These are phyloP conservation scores for Sarocladium kiliense DNA, from an alignment of 2,329 filamentous ascomycete species.

Conservation along the genomic window DNA sequence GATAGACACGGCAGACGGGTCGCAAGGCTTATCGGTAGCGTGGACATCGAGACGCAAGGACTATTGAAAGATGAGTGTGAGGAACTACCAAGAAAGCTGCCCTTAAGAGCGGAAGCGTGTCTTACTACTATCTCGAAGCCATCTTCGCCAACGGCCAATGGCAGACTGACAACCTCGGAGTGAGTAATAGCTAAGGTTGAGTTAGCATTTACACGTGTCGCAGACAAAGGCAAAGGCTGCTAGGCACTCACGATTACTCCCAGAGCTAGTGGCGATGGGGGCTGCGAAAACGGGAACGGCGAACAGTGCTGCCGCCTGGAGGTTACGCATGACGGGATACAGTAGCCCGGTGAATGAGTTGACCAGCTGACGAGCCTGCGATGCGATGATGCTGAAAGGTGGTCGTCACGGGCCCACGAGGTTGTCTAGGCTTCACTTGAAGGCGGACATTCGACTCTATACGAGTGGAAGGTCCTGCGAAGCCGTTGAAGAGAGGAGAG, in stretches of 20 bases:
- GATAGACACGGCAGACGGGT: slow-evolving; percentile 17
- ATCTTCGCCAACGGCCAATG: slow-evolving; percentile 15
- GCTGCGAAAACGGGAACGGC: neutral
- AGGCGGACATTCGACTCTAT: neutral
- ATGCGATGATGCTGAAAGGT: neutral
- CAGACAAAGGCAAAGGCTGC: neutral
- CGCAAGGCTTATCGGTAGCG: slow-evolving; percentile 40
- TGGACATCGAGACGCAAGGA: slow-evolving; percentile 39
- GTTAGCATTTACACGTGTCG: neutral
- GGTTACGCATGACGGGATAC: slow-evolving; percentile 1
- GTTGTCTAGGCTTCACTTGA: neutral
- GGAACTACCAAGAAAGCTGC: neutral
- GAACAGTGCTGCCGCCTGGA: slow-evolving; percentile 1
- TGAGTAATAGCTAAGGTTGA: slow-evolving; percentile 10
- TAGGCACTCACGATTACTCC: neutral
- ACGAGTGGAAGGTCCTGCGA: neutral
- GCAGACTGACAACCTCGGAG: slow-evolving; percentile 15
- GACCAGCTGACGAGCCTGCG: neutral
- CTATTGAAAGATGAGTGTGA: slow-evolving; percentile 14
- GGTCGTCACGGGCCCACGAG: neutral
- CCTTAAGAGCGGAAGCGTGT: neutral
- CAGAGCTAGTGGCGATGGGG: neutral
- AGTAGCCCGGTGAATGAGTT: neutral
- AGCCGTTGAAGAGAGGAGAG: neutral
- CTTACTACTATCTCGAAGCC: slow-evolving; percentile 5